Base-by-base conservation (phyloP, 2,329 filamentous ascomycete species). In the Ophiocordyceps australis region DNA sequence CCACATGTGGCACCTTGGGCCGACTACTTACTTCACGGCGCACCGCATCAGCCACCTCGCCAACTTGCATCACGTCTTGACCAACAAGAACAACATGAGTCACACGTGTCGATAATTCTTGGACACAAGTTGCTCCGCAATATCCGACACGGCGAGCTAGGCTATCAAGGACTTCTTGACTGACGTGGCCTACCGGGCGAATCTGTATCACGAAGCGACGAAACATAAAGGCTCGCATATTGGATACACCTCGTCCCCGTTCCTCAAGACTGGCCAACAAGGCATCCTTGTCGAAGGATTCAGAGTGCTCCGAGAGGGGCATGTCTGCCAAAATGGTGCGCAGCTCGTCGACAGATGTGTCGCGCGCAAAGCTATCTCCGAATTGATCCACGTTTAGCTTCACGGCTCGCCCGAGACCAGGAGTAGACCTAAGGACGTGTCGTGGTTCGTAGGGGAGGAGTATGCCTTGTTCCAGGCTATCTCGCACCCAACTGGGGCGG, bases 351-450 rank as follows among this genome's bases (percentile, higher is more conserved):
- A 65, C 38, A 1, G 57, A 60, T 7, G 76, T 54, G 38, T 92
- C 72, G 5, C 85, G 61, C 1, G 72, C 65, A 47, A 80, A 95
- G 41, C 82, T 85, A 45, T 98, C 89, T 1, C 77, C 78, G 38
- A 70, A 89, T 27, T 61, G 54, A 44, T 98, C 89, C 3, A 76
- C 61, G 34, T 76, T 79, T 4, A 54, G 51, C 20, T 64, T 57
- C 8, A 74, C 66, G 7, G 58, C 54, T 6, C 55, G 54, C 21
- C 53, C 49, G 28, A 72, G 57, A 2, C 56, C 59, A 4, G 71
- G 63, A 0, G 62, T 66, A 0, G 69, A 69, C 39, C 75, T 70
- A 32, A 89, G 75, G 38, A 95, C 57, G 38, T 95, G 83, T 0
- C 59, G 38, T 3, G 52, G 58, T 35, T 68, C 63, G 22, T 59